Conservation (phyloP, 2,329 filamentous ascomycete genomes). For the Tolypocladium paradoxum region DNA sequence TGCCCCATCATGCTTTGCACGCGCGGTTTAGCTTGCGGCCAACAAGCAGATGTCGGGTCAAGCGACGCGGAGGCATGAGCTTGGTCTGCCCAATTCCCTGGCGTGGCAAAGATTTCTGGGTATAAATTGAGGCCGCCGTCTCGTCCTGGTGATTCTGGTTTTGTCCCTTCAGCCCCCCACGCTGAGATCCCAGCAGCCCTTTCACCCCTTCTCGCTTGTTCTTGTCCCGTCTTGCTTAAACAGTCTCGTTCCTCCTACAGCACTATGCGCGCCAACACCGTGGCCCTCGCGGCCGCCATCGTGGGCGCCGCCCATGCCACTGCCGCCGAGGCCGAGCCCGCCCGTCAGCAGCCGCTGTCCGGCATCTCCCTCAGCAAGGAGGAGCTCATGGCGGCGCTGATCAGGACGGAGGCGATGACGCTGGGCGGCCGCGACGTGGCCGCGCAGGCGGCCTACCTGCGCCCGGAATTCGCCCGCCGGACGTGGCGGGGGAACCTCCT, state of each 20-base stretch:
- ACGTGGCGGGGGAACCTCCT: too few species aligned
- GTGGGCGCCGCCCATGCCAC: constrained; percentile 12
- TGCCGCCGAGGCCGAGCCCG: not conserved
- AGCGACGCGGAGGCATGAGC: not conserved
- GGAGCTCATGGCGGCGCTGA: too few species aligned
- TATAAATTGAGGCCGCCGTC: not conserved
- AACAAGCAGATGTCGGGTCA: not conserved
- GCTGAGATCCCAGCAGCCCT: not conserved
- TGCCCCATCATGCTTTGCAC: not conserved
- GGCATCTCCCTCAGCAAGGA: too few species aligned
- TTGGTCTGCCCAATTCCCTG: not conserved
- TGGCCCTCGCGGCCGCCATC: constrained; percentile 13
- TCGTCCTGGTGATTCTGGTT: not conserved
- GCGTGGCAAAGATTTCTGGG: too few species aligned
- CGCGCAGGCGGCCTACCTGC: too few species aligned
- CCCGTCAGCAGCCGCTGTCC: too few species aligned
- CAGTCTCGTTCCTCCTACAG: not conserved
- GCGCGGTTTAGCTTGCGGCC: not conserved
- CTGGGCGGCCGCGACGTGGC: too few species aligned
- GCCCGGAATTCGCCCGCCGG: too few species aligned
- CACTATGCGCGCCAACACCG: constrained; percentile 11
- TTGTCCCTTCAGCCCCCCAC: not conserved
- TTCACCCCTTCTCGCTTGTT: not conserved
- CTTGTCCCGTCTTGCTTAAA: not conserved
- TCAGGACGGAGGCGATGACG: too few species aligned